Evolutionary conservation across 2,329 filamentous ascomycete genomes (phyloP).

Genomic region (Daldinia eschscholtzii): DNA sequence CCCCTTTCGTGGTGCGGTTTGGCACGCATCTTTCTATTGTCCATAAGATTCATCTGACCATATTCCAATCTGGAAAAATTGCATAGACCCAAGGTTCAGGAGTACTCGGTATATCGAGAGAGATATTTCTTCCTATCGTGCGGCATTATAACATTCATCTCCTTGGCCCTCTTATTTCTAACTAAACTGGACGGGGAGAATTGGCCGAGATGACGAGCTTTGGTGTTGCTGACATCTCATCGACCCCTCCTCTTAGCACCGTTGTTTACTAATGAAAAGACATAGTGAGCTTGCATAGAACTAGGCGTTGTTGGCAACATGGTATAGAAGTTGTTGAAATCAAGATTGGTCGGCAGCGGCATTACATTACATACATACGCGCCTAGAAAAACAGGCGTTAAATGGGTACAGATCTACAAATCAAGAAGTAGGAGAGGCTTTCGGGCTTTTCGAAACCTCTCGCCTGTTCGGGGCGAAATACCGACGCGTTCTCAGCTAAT

Average conservation of each 20-base stretch:
- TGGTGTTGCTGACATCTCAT: conserved; percentile 22
- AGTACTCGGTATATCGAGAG: conserved; percentile 48
- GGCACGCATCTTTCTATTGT: conserved; percentile 31
- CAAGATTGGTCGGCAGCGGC: conserved; percentile 42
- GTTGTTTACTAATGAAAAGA: conserved; percentile 39
- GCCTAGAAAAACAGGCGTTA: conserved; percentile 31
- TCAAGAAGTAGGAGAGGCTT: conserved; percentile 23
- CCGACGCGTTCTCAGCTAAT: conserved; percentile 31
- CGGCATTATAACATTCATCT: conserved; percentile 37
- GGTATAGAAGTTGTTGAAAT: conserved; percentile 46
- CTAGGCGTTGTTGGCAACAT: conserved; percentile 50
- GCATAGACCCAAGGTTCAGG: conserved; percentile 53
- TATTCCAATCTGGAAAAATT: conserved; percentile 43
- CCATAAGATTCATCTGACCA: conserved; percentile 41
- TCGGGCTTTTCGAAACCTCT: conserved; percentile 16
- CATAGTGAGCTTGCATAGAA: conserved; percentile 48
- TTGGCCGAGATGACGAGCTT: conserved; percentile 17
- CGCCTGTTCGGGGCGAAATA: conserved; percentile 23
- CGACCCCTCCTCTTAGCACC: conserved; percentile 26
- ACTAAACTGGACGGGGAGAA: conserved; percentile 20
- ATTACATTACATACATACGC: conserved; percentile 34
- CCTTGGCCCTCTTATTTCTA: conserved; percentile 27
- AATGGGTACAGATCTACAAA: conserved; percentile 35
- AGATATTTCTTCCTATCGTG: conserved; percentile 39
- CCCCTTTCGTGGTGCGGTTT: conserved; percentile 26